These are phyloP conservation scores for Danielia reshetovae DNA, from an alignment of 805 yeast species.

Conservation along the genomic window DNA sequence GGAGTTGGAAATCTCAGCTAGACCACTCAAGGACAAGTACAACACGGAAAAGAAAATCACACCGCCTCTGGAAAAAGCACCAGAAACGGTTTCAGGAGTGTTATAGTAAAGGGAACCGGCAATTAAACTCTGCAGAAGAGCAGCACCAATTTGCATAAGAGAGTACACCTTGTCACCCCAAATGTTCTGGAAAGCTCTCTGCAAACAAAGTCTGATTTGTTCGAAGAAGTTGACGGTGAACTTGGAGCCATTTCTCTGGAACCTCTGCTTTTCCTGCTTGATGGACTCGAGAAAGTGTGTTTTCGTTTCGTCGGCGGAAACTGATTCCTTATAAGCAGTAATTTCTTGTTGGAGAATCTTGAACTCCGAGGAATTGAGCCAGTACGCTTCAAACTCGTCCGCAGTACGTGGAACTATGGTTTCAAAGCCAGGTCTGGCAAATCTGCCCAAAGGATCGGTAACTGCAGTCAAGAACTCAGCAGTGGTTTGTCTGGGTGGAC, in stretches of 20 bases:
- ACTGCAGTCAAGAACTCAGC: constrained; percentile 70
- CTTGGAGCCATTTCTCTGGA: constrained; percentile 35
- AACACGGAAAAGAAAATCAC: constrained; percentile 55
- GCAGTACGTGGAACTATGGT: constrained; percentile 57
- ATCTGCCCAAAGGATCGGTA: constrained; percentile 64
- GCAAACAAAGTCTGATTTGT: constrained; percentile 48
- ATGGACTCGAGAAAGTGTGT: constrained; percentile 30
- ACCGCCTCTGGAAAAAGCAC: constrained; percentile 66
- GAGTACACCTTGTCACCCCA: constrained; percentile 55
- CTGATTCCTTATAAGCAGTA: constrained; percentile 7
- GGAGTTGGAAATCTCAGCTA: constrained; percentile 40
- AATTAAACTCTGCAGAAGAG: constrained; percentile 53
- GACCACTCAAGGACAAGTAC: constrained; percentile 46
- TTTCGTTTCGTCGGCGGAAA: constrained; percentile 13
- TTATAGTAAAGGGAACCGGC: constrained; percentile 61
- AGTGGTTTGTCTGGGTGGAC: constrained; percentile 64
- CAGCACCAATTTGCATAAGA: constrained; percentile 43
- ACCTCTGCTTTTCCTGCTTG: constrained; percentile 34
- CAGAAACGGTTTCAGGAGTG: constrained; percentile 45
- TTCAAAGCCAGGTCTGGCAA: constrained; percentile 44
- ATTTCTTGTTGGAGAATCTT: constrained; percentile 20
- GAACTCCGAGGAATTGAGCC: constrained; percentile 47
- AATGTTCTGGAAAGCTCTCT: constrained; percentile 52
- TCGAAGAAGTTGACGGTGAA: constrained; percentile 41
- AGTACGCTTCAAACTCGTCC: constrained; percentile 54